A percentile compares a stretch with the other conserved stretches of the same genome.
Evolutionary conservation across 2,329 filamentous ascomycete genomes (phyloP).

Genomic region (Diatrype stigma): DNA sequence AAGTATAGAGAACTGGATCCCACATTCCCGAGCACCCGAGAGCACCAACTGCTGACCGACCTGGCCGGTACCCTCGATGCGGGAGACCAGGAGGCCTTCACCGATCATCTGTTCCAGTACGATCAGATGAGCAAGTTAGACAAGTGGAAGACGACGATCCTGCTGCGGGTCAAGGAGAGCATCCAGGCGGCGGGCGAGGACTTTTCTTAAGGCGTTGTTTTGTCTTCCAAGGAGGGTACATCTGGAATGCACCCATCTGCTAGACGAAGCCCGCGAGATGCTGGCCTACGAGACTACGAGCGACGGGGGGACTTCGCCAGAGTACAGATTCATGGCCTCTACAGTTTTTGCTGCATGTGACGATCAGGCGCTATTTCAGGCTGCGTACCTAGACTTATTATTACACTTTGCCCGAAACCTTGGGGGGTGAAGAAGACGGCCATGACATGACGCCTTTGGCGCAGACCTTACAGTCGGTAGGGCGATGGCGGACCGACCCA

Average conservation of each 20-base stretch:
- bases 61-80: slow-evolving; percentile 70
- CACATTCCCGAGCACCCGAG: slow-evolving; percentile 70
- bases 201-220: slow-evolving; percentile 22
- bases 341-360: too few species aligned
- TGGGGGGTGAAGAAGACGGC: neutral
- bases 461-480: neutral
- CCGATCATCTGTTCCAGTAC: slow-evolving; percentile 82
- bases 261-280: neutral
- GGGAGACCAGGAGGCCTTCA: slow-evolving; percentile 76
- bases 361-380: neutral
- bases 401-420: neutral
- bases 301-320: too few species aligned
- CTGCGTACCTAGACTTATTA: neutral
- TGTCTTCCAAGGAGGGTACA: too few species aligned
- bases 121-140: slow-evolving; percentile 92
- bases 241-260: neutral
- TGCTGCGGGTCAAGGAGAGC: slow-evolving; percentile 76
- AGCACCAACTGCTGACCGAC: slow-evolving; percentile 77
- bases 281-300: too few species aligned
- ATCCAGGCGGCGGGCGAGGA: slow-evolving; percentile 56
- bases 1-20: slow-evolving; percentile 77
- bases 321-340: too few species aligned
- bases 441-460: too few species aligned
- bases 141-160: slow-evolving; percentile 90
- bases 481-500: neutral